These are phyloP conservation scores for rapeseed (Brassica napus) DNA, from an alignment of 345 rosid species.

Conservation along the genomic window Da-Ae NC_063434.1:8352001-8352500, in stretches of 20 bases:
- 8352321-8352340: constrained; percentile 16
- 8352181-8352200: background rate
- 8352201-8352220: background rate
- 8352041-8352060: constrained; percentile 17
- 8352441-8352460: constrained; percentile 96
- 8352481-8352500: background rate
- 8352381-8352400: constrained; percentile 73
- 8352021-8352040: constrained; percentile 18
- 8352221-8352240: background rate
- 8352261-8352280: background rate
- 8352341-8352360: constrained; percentile 6
- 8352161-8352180: constrained; percentile 16
- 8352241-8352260: background rate
- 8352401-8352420: constrained; percentile 96
- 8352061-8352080: constrained; percentile 80
- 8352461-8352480: constrained; percentile 73
- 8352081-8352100: constrained; percentile 99
- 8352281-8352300: background rate
- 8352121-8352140: constrained; percentile 71
- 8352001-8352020: constrained; percentile 8
- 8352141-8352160: background rate
- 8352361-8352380: constrained; percentile 76
- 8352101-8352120: constrained; percentile 98
- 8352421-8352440: constrained; percentile 95
- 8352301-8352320: constrained; percentile 3